Evolutionary conservation across 108 stramenopile species (phyloP), one percentile per base, ranked within the genome.

Genomic region (Skeletonema marinoi): DNA sequence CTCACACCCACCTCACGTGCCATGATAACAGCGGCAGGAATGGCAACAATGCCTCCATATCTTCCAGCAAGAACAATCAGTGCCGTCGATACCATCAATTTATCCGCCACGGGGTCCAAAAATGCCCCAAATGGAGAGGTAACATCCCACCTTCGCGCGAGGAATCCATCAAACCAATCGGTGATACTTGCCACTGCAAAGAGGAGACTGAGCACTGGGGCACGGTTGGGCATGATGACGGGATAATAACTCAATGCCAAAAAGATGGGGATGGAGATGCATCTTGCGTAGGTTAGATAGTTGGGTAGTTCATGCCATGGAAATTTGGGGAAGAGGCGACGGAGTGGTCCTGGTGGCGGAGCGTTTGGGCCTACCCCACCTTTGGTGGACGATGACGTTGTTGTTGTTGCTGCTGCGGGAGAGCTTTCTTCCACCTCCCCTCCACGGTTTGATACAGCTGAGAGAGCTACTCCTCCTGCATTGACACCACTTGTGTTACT

Each of bases 91-190:
- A 98, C 98, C 95, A 97, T 95, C 19, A 98, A 84, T 82, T 98
- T 98, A 78, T 98, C 98, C 0, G 97, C 97, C 9, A 98, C 98
- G 21, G 98, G 98, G 82, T 98, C 98, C 62, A 98, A 75, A 82
- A 98, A 98, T 17, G 97, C 97, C 6, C 98, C 98, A 80, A 98
- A 94, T 8, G 89, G 73, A 38, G 86, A 88, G 30, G 85, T 78
- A 32, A 92, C 74, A 60, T 92, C 88, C 95, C 91, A 96, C 30
- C 91, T 70, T 50, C 95, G 73, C 8, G 95, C 98, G 41, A 97
- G 85, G 84, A 80, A 97, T 5, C 98, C 98, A 81, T 98, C 98
- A 32, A 97, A 74, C 85, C 88, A 97, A 84, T 98, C 98, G 8
- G 97, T 98, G 9, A 92, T 51, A 38, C 82, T 80, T 7, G 94